These are phyloP conservation scores for Fusarium protoensiforme DNA, from an alignment of 2,329 filamentous ascomycete genomes.

Conservation along the genomic window DNA sequence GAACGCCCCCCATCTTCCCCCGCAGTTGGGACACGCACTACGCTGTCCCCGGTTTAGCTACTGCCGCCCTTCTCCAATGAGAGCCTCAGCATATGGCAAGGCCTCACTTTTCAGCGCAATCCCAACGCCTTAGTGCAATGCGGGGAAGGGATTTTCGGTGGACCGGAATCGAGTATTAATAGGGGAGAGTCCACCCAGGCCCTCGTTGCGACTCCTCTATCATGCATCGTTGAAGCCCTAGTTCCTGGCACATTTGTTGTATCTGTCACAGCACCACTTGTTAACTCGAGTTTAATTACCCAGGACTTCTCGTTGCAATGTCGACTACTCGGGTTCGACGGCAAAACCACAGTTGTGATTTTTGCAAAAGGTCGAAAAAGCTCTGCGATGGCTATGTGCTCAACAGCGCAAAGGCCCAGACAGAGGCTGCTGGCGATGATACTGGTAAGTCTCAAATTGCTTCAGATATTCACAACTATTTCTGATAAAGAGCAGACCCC, in stretches of 20 bases:
- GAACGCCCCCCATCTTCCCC: not conserved
- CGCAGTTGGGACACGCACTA: not conserved
- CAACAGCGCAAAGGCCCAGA: constrained; percentile 1
- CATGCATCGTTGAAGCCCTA: not conserved
- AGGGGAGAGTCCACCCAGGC: constrained; percentile 4
- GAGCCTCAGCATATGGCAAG: not conserved
- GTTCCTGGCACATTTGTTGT: not conserved
- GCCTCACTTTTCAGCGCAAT: not conserved
- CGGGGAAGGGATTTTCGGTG: constrained; percentile 9
- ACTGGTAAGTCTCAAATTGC: not conserved
- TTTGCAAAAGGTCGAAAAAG: constrained; percentile 40
- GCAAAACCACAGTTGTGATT: constrained; percentile 41
- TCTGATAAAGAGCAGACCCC: not conserved
- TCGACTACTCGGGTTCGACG: constrained; percentile 22
- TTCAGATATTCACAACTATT: not conserved
- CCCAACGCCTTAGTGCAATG: constrained; percentile 1
- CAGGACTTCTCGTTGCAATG: not conserved
- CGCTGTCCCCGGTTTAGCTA: not conserved
- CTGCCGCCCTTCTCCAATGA: not conserved
- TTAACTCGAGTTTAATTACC: not conserved
- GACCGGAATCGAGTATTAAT: constrained; percentile 15
- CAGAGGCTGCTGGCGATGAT: not conserved
- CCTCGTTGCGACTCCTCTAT: not conserved
- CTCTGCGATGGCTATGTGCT: constrained; percentile 41
- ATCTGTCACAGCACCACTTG: not conserved